Percentiles rank a stretch among this genome's conserved stretches.
phyloP scores from a whole-genome alignment of 352 stramenopile genomes.

The Plasmopara viticola region DNA sequence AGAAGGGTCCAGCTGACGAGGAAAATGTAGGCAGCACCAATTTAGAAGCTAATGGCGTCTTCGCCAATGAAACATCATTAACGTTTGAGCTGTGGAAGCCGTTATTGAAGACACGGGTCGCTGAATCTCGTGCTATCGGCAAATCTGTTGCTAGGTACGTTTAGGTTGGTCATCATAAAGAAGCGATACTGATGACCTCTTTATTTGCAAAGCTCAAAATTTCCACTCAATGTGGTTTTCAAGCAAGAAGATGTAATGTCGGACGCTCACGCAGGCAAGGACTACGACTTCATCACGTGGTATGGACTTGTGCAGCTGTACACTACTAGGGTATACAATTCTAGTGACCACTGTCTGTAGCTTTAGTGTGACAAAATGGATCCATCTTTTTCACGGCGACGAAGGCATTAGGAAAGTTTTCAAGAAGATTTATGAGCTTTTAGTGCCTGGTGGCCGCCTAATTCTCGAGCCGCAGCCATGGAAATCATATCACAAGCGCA shows the following conservation, averaged over 20 bases:
- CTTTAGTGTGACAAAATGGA: conserved; percentile 89
- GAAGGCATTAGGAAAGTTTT: conserved; percentile 78
- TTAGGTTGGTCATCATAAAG: not conserved
- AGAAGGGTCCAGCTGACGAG: conserved; percentile 1
- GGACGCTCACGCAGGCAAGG: conserved; percentile 49
- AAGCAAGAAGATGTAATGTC: conserved; percentile 67
- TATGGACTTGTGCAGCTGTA: conserved; percentile 13
- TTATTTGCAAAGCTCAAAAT: conserved; percentile 29
- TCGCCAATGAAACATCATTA: conserved; percentile 46
- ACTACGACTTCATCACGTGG: conserved; percentile 81
- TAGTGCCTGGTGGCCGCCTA: conserved; percentile 58
- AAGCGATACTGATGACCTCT: not conserved
- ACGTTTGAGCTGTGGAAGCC: conserved; percentile 70
- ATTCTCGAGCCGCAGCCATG: conserved; percentile 84
- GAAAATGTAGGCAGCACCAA: conserved; percentile 4
- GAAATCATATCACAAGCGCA: conserved; percentile 86
- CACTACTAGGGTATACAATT: not conserved
- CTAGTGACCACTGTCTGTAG: conserved; percentile 23
- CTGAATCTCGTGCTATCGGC: conserved; percentile 32
- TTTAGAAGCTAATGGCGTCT: conserved; percentile 14
- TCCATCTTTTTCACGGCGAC: conserved; percentile 85
- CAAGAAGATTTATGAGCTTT: conserved; percentile 47
- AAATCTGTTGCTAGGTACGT: conserved; percentile 49
- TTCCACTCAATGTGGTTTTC: conserved; percentile 77
- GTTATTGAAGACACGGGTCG: conserved; percentile 24